Evolutionary conservation across 1,139 yeast species (phyloP), one percentile per base, ranked within the genome.

Genomic region (Kurtzmaniella quercitrusa): DNA sequence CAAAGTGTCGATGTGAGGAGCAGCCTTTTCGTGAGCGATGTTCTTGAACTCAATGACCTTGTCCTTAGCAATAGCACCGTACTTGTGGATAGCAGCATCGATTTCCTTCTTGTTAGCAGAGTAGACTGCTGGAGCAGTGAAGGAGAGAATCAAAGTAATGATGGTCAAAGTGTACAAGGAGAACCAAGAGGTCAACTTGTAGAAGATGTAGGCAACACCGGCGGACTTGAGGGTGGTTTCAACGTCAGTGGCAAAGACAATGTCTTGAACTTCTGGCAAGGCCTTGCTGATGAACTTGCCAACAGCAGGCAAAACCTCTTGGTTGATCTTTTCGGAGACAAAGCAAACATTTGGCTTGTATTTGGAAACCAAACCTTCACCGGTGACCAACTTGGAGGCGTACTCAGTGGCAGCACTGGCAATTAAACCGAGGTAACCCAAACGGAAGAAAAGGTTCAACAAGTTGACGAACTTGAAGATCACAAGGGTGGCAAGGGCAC

Each of bases 51-150:
- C 84, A 39, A 70, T 55, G 46, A 79, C 62, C 67, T 85, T 82
- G 42, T 69, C 74, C 60, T 77, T 78, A 46, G 82, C 82, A 43
- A 78, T 57, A 52, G 75, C 70, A 51, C 82, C 68, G 61, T 73
- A 76, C 53, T 81, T 73, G 48, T 77, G 77, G 46, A 85, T 76
- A 44, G 81, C 79, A 43, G 83, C 82, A 66, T 91, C 96, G 62
- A 93, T 85, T 70, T 86, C 85, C 58, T 75, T 75, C 75, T 89
- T 83, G 77, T 87, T 82, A 54, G 75, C 76, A 53, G 77, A 68
- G 73, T 91, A 93, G 51, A 86, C 58, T 29, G 79, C 79, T 48
- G 98, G 98, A 42, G 79, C 68, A 40, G 94, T 69, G 75, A 93
- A 93, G 17, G 86, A 76, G 31, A 74, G 63, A 43, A 88, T 65